Evolutionary conservation across 2,329 filamentous ascomycete species (phyloP).

Genomic region (Neophaeococcomyces aloes): DNA sequence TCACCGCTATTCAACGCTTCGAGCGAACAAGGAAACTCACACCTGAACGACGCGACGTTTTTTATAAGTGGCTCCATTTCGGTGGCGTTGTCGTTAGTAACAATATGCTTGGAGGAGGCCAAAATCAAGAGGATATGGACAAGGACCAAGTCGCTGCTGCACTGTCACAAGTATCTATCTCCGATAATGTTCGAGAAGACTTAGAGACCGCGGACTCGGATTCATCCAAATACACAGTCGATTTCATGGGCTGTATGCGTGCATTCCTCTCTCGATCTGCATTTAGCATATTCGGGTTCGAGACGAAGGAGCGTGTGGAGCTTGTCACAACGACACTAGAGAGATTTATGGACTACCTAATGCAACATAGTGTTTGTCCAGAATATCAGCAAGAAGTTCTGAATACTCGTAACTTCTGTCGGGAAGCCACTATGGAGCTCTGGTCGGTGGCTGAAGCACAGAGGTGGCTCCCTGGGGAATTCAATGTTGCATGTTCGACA

Average conservation of each 20-base stretch:
- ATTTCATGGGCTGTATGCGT: conserved; percentile 67
- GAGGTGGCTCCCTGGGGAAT: conserved; percentile 57
- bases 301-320: conserved; percentile 44
- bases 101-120: conserved; percentile 52
- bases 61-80: conserved; percentile 70
- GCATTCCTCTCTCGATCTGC: conserved; percentile 61
- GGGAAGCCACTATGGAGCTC: conserved; percentile 56
- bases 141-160: conserved; percentile 55
- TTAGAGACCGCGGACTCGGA: conserved; percentile 29
- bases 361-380: conserved; percentile 74
- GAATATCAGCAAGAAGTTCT: conserved; percentile 62
- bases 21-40: conserved; percentile 65
- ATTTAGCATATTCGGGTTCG: conserved; percentile 46
- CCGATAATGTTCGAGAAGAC: conserved; percentile 46
- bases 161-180: conserved; percentile 40
- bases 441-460: conserved; percentile 46
- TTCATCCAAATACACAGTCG: conserved; percentile 53
- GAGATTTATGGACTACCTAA: conserved; percentile 82
- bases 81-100: conserved; percentile 62
- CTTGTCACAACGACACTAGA: conserved; percentile 57
- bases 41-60: conserved; percentile 49
- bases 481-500: conserved; percentile 64
- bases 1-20: conserved; percentile 75
- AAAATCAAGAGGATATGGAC: conserved; percentile 53
- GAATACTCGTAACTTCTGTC: conserved; percentile 56